Evolutionary conservation across 2,329 filamentous ascomycete genomes (phyloP), one percentile per base, ranked within the genome.

Genomic region (Colletotrichum melonis): DNA sequence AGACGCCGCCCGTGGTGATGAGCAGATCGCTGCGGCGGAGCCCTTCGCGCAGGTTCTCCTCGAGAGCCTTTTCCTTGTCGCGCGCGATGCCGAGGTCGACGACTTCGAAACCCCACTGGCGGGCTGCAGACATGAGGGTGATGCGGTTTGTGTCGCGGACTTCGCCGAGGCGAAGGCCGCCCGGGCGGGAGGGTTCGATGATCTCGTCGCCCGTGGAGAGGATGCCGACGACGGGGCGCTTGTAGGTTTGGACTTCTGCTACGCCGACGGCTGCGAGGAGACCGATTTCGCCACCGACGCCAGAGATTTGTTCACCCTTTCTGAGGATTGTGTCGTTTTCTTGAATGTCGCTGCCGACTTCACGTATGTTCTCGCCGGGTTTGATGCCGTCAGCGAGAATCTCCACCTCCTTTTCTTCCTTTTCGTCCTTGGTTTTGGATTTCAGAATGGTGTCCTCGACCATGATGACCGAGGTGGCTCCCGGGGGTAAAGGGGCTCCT

Each of bases 171-270:
- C 87, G 88, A 9, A 98, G 85, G 0, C 86, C 84, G 0, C 89
- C 90, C 0, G 90, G 86, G 30, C 89, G 85, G 72, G 92, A 86
- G 78, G 97, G 92, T 74, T 92, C 89, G 5, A 98, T 92, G 63
- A 99, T 94, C 82, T 99, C 97, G 79, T 99, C 96, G 26, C 97
- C 97, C 0, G 97, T 99, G 64, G 95, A 98, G 22, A 99, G 84
- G 2, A 99, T 92, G 5, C 95, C 97, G 8, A 99, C 87, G 9
- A 94, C 84, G 1, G 97, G 96, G 67, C 91, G 92, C 62, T 88
- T 90, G 83, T 93, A 98, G 7, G 96, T 88, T 16, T 88, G 87
- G 5, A 97, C 93, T 63, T 92, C 87, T 11, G 86, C 85, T 1
- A 92, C 92, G 6, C 97, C 97, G 0, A 97, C 94, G 0, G 95